Evolutionary conservation across 2,329 filamentous ascomycete genomes (phyloP).

Genomic region (Periconia sp.): DNA sequence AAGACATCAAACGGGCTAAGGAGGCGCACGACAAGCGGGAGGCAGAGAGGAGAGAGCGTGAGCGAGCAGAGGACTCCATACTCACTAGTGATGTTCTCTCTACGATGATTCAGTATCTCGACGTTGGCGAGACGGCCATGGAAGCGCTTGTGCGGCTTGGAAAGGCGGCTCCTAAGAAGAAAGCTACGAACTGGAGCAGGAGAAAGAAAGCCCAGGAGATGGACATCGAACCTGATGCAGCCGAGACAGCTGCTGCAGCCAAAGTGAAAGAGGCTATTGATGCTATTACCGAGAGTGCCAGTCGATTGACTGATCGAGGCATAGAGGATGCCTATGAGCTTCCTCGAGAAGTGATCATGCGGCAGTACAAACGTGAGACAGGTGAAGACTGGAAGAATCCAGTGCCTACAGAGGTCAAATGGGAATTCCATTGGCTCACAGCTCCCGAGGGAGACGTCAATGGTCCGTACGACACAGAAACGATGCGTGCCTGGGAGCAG

Average conservation of each 20-base stretch:
- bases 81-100: constrained; percentile 76
- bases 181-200: constrained; percentile 53
- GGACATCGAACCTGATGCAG: constrained; percentile 68
- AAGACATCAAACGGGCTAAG: constrained; percentile 86
- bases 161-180: constrained; percentile 59
- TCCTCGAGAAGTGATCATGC: constrained; percentile 80
- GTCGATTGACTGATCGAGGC: constrained; percentile 82
- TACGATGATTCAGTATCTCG: constrained; percentile 73
- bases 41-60: constrained; percentile 73
- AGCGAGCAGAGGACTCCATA: constrained; percentile 75
- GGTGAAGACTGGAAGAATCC: constrained; percentile 81
- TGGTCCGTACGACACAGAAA: constrained; percentile 83
- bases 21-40: constrained; percentile 88
- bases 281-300: constrained; percentile 85
- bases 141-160: constrained; percentile 86
- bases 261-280: constrained; percentile 77
- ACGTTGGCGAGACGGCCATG: constrained; percentile 82
- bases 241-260: constrained; percentile 71
- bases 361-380: constrained; percentile 83
- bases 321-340: constrained; percentile 91
- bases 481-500: constrained; percentile 90
- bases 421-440: constrained; percentile 94
- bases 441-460: constrained; percentile 80
- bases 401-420: constrained; percentile 58
- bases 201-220: constrained; percentile 61